A percentile compares a stretch with the other conserved stretches of the same genome.
Conservation (phyloP, 495 filamentous ascomycete genomes). For the Xylaria venustula region DNA sequence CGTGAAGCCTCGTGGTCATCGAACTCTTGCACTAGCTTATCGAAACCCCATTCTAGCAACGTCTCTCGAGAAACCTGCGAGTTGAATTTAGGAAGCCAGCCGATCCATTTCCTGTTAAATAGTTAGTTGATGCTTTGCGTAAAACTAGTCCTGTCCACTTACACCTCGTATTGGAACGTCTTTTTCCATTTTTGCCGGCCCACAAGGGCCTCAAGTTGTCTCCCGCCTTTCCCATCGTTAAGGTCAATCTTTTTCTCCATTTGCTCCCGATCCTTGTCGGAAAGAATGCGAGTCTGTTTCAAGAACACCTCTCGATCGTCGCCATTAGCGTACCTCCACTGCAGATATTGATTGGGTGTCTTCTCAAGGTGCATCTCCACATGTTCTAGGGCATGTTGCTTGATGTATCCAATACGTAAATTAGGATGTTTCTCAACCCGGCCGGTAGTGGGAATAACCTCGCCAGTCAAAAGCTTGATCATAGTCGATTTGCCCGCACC, state of each 20-base stretch:
- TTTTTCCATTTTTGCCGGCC: constrained; percentile 99
- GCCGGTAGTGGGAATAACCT: constrained; percentile 80
- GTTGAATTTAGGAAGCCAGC: constrained; percentile 88
- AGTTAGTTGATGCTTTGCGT: neutral
- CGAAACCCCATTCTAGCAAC: constrained; percentile 76
- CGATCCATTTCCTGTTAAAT: constrained; percentile 71
- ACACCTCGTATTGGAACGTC: constrained; percentile 97
- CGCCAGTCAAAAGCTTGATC: constrained; percentile 97
- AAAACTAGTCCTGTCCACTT: constrained; percentile 32
- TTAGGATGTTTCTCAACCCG: constrained; percentile 99
- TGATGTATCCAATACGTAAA: constrained; percentile 98
- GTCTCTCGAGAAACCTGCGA: constrained; percentile 91
- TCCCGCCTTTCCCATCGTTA: constrained; percentile 72
- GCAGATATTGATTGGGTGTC: constrained; percentile 97
- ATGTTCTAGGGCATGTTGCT: constrained; percentile 98
- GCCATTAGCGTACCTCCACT: constrained; percentile 97
- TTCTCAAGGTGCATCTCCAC: constrained; percentile 99
- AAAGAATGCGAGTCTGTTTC: constrained; percentile 94
- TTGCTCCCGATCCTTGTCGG: constrained; percentile 78
- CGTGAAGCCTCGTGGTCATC: constrained; percentile 97
- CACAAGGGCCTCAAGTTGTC: constrained; percentile 83
- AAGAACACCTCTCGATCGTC: constrained; percentile 95
- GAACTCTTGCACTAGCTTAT: constrained; percentile 94
- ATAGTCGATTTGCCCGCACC: constrained; percentile 98
- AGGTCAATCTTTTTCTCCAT: constrained; percentile 87